Evolutionary conservation across 2,329 filamentous ascomycete genomes (phyloP), one percentile per base, ranked within the genome.

Genomic region (Didymellaceae sp.): DNA sequence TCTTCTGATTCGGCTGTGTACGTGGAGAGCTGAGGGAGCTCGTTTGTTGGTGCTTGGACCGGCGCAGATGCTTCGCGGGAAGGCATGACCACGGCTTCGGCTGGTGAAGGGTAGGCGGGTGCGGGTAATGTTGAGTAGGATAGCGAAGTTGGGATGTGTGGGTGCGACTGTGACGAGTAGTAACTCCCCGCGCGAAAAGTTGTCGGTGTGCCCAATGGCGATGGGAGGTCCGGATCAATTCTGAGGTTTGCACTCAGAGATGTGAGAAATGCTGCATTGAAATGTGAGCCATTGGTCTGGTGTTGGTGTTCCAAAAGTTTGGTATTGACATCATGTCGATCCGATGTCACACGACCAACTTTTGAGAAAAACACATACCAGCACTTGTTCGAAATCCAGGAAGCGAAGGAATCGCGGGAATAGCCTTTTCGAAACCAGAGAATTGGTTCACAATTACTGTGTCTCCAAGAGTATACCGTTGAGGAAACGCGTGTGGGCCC

Each of bases 171-270:
- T 76, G 67, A 86, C 76, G 63, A 65, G 49, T 58, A 57, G 39
- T 53, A 48, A 61, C 63, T 67, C 48, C 67, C 71, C 44, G 66
- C 65, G 45, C 71, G 70, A 66, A 78, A 77, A 45, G 83, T 80
- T 16, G 87, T 86, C 18, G 88, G 89, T 54, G 82, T 87, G 47
- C 80, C 78, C 53, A 84, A 80, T 39, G 87, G 86, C 34, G 86
- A 83, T 57, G 87, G 72, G 74, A 84, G 55, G 35, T 78, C 76
- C 24, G 78, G 76, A 62, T 76, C 78, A 50, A 93, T 85, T 62
- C 87, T 86, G 46, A 94, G 82, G 67, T 94, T 94, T 57, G 88
- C 88, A 61, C 89, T 86, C 13, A 94, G 81, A 62, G 90, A 93
- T 47, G 86, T 88, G 74, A 94, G 88, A 78, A 94, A 94, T 20